A percentile compares a stretch with the other conserved stretches of the same genome.
Conservation (phyloP, 2,329 filamentous ascomycete species). For the Claviceps digitariae region DNA sequence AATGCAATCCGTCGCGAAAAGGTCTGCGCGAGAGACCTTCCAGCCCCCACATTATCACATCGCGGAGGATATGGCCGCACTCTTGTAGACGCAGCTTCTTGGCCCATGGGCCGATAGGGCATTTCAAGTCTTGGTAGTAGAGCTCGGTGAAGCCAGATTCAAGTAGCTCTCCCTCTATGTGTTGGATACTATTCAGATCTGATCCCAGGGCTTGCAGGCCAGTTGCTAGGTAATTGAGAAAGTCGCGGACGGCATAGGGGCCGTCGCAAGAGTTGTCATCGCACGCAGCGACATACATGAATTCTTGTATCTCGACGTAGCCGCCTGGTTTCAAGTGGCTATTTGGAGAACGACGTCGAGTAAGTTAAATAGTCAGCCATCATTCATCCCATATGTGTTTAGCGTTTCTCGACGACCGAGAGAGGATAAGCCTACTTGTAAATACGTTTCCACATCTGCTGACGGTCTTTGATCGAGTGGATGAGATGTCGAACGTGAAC, state of each 20-base stretch:
- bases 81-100: slow-evolving; percentile 26
- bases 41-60: slow-evolving; percentile 27
- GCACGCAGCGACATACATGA: slow-evolving; percentile 26
- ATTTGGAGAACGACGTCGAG: neutral
- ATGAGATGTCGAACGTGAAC: slow-evolving; percentile 35
- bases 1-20: slow-evolving; percentile 25
- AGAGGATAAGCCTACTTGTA: slow-evolving; percentile 21
- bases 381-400: neutral
- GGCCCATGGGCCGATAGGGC: slow-evolving; percentile 36
- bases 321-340: slow-evolving; percentile 39
- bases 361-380: neutral
- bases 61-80: slow-evolving; percentile 32
- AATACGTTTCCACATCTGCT: slow-evolving; percentile 27
- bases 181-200: slow-evolving; percentile 26
- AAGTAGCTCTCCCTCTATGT: slow-evolving; percentile 21
- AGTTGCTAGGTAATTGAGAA: slow-evolving; percentile 24
- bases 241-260: slow-evolving; percentile 34
- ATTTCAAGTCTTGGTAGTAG: slow-evolving; percentile 28
- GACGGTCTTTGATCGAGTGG: slow-evolving; percentile 29
- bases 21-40: slow-evolving; percentile 24
- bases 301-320: slow-evolving; percentile 36
- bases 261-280: slow-evolving; percentile 31
- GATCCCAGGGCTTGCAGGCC: slow-evolving; percentile 29
- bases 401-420: neutral
- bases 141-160: slow-evolving; percentile 29